Conservation (phyloP, 2,329 filamentous ascomycete genomes). For the Pseudogymnoascus sp. region DNA sequence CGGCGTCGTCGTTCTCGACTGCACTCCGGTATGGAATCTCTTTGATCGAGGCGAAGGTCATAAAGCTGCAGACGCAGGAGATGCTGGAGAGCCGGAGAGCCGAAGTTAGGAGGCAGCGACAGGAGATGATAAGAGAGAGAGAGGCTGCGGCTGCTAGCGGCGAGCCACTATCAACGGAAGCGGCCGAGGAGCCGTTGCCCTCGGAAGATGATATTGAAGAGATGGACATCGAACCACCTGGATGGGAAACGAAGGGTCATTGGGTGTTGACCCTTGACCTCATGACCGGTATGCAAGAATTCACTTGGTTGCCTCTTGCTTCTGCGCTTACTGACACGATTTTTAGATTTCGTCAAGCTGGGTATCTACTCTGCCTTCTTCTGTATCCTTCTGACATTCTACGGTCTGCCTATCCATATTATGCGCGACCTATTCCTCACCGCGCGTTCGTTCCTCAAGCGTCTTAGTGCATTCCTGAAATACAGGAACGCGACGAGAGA, state of each 20-base stretch:
- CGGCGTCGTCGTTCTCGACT: constrained; percentile 74
- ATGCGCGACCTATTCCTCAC: constrained; percentile 94
- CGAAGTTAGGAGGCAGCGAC: constrained; percentile 56
- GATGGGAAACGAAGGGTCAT: constrained; percentile 93
- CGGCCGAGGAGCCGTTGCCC: constrained; percentile 37
- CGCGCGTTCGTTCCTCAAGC: constrained; percentile 80
- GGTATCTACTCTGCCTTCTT: constrained; percentile 89
- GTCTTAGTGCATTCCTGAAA: constrained; percentile 78
- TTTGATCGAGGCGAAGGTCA: constrained; percentile 68
- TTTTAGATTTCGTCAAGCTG: constrained; percentile 78
- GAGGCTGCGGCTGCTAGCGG: constrained; percentile 37
- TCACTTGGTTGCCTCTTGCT: neutral
- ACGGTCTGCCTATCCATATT: constrained; percentile 92
- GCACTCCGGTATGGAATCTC: constrained; percentile 71
- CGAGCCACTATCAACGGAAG: constrained; percentile 32
- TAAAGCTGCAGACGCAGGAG: constrained; percentile 63
- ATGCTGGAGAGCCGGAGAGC: constrained; percentile 61
- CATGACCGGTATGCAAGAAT: constrained; percentile 54
- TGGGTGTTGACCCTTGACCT: constrained; percentile 88
- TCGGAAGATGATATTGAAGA: constrained; percentile 76
- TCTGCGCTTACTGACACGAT: constrained; percentile 10
- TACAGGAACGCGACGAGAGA: constrained; percentile 88
- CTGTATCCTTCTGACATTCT: constrained; percentile 84
- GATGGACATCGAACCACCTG: constrained; percentile 88
- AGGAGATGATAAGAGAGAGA: constrained; percentile 37